These are phyloP conservation scores for Ceratobasidium sp. DNA, from an alignment of 1,284 basidiomycete species.

Conservation along the genomic window DNA sequence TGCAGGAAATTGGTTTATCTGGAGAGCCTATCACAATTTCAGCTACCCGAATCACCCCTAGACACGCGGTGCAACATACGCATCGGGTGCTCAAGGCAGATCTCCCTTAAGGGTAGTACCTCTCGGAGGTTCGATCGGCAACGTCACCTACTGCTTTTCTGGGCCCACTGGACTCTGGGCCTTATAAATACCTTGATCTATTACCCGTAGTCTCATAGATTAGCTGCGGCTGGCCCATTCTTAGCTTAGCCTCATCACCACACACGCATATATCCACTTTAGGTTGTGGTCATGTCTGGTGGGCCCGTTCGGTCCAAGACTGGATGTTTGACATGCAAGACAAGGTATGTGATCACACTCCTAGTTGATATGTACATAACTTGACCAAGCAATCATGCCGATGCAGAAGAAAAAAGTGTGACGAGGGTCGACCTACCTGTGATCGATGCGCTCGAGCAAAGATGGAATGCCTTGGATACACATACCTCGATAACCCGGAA, in stretches of 20 bases:
- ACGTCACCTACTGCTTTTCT: neutral
- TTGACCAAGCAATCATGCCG: neutral
- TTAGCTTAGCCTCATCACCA: neutral
- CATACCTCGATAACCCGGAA: slow-evolving; percentile 3
- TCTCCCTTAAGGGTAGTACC: neutral
- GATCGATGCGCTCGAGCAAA: neutral
- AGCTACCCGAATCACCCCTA: neutral
- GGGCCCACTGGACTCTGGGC: neutral
- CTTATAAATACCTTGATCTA: neutral
- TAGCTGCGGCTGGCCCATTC: neutral
- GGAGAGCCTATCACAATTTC: neutral
- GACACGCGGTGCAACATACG: neutral
- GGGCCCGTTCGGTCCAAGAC: slow-evolving; percentile 25
- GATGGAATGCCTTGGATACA: too few relatives aligned
- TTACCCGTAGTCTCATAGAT: neutral
- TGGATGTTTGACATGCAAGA: slow-evolving; percentile 34
- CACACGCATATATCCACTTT: neutral
- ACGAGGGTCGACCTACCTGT: slow-evolving; percentile 3
- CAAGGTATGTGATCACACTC: neutral
- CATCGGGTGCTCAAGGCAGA: neutral
- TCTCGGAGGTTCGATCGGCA: neutral
- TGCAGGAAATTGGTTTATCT: neutral
- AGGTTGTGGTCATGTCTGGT: neutral
- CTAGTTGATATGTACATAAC: neutral
- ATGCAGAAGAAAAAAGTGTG: slow-evolving; percentile 24